A percentile compares a stretch with the other conserved stretches of the same genome.
These are phyloP conservation scores for Lophium mytilinum DNA, from an alignment of 495 filamentous ascomycete species.

Conservation along the genomic window DNA sequence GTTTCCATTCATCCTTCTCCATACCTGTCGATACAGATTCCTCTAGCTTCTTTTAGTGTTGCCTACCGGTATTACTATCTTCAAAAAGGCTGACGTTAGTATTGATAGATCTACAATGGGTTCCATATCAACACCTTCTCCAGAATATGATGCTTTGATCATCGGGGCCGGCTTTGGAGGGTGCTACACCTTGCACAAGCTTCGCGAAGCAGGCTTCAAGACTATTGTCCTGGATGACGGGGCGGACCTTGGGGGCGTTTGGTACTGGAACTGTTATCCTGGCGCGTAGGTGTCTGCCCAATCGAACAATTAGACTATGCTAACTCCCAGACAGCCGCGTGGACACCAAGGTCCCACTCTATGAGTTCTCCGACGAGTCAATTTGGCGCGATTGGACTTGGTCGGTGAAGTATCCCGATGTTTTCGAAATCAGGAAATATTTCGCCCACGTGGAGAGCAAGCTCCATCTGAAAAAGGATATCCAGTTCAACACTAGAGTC, in stretches of 20 bases:
- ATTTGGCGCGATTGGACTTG: conserved; percentile 7
- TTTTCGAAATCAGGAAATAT: conserved; percentile 6
- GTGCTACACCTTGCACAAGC: conserved; percentile 34
- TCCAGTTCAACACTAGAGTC: conserved; percentile 4
- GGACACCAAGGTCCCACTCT: not conserved
- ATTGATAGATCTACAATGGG: not conserved
- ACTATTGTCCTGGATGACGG: conserved; percentile 44
- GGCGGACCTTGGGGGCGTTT: conserved; percentile 43
- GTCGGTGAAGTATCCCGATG: conserved; percentile 3
- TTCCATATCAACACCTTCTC: not conserved
- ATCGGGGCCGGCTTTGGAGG: conserved; percentile 39
- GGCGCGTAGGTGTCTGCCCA: conserved; percentile 27
- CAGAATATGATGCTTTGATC: conserved; percentile 21
- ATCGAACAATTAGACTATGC: too few relatives aligned
- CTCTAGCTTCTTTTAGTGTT: too few relatives aligned
- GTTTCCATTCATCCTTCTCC: too few relatives aligned
- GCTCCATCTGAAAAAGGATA: conserved; percentile 7
- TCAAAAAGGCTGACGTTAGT: too few relatives aligned
- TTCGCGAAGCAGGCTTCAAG: conserved; percentile 35
- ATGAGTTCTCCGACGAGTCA: conserved; percentile 4
- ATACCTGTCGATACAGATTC: too few relatives aligned
- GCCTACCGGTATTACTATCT: too few relatives aligned
- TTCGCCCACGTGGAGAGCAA: conserved; percentile 6
- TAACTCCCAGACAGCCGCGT: not conserved
- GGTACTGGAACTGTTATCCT: conserved; percentile 49